These are phyloP conservation scores for Talaromyces sp. DNA, from an alignment of 2,329 filamentous ascomycete genomes.

Conservation along the genomic window DNA sequence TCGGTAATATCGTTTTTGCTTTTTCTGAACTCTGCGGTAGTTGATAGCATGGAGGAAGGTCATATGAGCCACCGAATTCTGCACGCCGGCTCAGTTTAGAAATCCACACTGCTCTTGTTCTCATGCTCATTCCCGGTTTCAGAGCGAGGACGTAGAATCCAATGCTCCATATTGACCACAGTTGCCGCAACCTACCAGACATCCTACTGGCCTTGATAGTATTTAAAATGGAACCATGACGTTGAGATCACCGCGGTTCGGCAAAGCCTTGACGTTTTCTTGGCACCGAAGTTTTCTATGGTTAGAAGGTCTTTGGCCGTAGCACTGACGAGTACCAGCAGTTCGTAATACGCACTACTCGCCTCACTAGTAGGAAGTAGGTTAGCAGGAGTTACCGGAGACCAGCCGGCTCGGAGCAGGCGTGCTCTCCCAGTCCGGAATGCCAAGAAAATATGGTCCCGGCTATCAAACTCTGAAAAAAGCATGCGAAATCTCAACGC, in stretches of 20 bases:
- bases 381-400: too few species aligned
- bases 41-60: not conserved
- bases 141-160: not conserved
- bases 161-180: not conserved
- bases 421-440: not conserved
- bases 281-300: not conserved
- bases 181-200: not conserved
- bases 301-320: too few species aligned
- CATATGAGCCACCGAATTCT: not conserved
- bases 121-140: not conserved
- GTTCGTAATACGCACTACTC: too few species aligned
- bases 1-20: not conserved
- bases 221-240: not conserved
- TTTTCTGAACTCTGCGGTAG: not conserved
- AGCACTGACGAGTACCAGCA: too few species aligned
- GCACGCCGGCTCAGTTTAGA: not conserved
- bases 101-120: not conserved
- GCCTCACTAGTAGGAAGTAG: too few species aligned
- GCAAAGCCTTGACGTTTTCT: not conserved
- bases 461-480: slow-evolving; percentile 1
- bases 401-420: not conserved
- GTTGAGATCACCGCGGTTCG: not conserved
- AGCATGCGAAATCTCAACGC: not conserved
- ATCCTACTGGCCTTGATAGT: too few species aligned
- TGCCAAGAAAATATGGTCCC: slow-evolving; percentile 1